Base-by-base conservation (phyloP, 1,139 yeast genomes). In the Pichia sp. region DNA sequence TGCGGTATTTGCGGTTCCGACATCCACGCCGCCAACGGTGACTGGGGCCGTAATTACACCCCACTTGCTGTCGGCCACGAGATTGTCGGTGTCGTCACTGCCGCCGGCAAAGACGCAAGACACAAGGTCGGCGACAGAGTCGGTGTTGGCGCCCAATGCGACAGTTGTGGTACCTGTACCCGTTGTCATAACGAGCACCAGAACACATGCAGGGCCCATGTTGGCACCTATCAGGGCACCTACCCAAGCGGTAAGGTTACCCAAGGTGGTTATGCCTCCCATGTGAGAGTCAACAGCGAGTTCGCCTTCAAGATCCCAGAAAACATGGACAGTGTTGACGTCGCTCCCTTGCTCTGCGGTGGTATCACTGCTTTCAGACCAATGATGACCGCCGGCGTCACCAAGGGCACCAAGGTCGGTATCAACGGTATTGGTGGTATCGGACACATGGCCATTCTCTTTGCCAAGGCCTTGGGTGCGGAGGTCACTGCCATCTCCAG, bases 1-100 rank as follows among this genome's bases (percentile, higher is more conserved):
- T 80, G 87, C 66, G 88, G 88, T 49, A 72, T 84, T 56, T 84
- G 89, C 70, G 86, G 85, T 34, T 74, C 83, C 31, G 82, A 77
- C 57, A 64, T 75, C 45, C 80, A 75, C 64, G 70, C 74, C 23
- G 63, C 64, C 62, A 68, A 42, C 53, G 69, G 58, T 74, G 73
- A 72, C 54, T 76, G 82, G 84, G 64, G 63, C 16, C 34, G 50
- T 8, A 53, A 54, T 1, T 57, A 56, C 32, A 8, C 55, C n/a
- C 69, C 69, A 15, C 13, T 59, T 29, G 74, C 75, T 42, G 78
- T 73, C 11, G 80, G 80, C 26, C 80, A 76, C 65, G 81, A 77
- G 63, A 73, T 77, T 60, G 67, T 77, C 47, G 80, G 81, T 26
- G 63, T 65, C 51, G 75, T 73, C 55, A 66, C 71, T 23, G 67